Conservation (phyloP, 352 stramenopile species). For the Globisporangium irregulare region DNA sequence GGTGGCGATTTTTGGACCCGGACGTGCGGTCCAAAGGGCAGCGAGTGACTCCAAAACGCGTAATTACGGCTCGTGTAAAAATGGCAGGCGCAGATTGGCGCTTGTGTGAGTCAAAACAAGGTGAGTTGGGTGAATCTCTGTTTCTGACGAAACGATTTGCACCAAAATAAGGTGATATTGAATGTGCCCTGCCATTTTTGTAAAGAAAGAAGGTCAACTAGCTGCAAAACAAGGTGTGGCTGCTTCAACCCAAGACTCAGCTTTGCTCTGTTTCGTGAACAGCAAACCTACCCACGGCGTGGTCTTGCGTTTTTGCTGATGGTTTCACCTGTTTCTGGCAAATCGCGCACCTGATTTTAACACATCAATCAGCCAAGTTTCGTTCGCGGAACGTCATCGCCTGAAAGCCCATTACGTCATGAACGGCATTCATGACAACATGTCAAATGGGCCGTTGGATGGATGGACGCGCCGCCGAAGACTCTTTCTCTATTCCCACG, state of each 20-base stretch:
- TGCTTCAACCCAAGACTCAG: too few species aligned
- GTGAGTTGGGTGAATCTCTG: not conserved
- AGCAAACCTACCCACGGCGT: not conserved
- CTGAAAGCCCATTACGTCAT: not conserved
- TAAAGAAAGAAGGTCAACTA: not conserved
- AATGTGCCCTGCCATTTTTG: not conserved
- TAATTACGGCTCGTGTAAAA: constrained; percentile 5
- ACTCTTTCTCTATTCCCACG: too few species aligned
- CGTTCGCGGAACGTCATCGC: not conserved
- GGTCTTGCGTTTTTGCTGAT: not conserved
- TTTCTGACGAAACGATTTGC: not conserved
- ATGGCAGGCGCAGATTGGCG: not conserved
- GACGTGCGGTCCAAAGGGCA: not conserved
- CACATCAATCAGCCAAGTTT: not conserved
- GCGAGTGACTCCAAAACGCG: not conserved
- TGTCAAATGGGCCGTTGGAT: not conserved
- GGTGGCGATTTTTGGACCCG: not conserved
- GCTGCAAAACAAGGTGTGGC: not conserved
- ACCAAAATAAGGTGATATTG: not conserved
- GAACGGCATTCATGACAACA: too few species aligned
- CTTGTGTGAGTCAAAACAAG: not conserved
- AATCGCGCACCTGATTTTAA: not conserved
- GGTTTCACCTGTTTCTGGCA: not conserved
- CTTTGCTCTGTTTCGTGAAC: not conserved
- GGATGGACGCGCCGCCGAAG: not conserved